Conservation (phyloP, 768 basidiomycete genomes). For the Hydnum rufescens region DNA sequence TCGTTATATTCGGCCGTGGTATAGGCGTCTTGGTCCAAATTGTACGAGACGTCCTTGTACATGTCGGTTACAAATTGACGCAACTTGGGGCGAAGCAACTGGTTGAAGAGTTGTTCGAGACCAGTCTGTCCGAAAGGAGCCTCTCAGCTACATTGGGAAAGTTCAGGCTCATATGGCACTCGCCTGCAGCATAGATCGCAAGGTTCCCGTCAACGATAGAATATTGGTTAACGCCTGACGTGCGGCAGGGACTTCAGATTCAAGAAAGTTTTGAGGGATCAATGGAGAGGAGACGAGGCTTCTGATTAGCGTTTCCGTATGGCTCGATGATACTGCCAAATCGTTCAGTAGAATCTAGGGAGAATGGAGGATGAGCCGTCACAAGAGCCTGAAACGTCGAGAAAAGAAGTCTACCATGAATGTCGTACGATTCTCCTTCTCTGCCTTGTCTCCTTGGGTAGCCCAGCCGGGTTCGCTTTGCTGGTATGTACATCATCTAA, state of each 20-base stretch:
- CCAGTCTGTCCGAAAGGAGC: conserved; percentile 32
- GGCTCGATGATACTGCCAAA: conserved; percentile 76
- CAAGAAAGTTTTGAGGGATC: conserved; percentile 49
- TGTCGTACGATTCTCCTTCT: conserved; percentile 54
- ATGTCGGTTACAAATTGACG: conserved; percentile 70
- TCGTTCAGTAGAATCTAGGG: conserved; percentile 79
- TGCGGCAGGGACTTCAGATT: conserved; percentile 32
- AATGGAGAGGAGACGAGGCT: conserved; percentile 36
- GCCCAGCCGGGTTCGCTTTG: conserved; percentile 20
- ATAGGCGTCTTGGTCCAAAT: conserved; percentile 78
- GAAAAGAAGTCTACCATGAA: conserved; percentile 50
- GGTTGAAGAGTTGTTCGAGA: conserved; percentile 89
- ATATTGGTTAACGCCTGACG: conserved; percentile 31
- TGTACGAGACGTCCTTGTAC: conserved; percentile 77
- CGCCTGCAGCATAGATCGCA: conserved; percentile 59
- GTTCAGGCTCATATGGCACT: conserved; percentile 8
- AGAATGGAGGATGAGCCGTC: neutral
- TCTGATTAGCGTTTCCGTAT: conserved; percentile 63
- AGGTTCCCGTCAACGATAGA: conserved; percentile 35
- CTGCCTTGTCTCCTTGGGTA: conserved; percentile 45
- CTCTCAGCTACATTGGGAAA: neutral
- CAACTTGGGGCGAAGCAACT: conserved; percentile 71
- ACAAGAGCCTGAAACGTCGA: neutral
- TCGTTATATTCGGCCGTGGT: conserved; percentile 70
- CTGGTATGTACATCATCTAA: conserved; percentile 64